Evolutionary conservation across 805 yeast species (phyloP).

Genomic region (Maudiozyma turicensis): DNA sequence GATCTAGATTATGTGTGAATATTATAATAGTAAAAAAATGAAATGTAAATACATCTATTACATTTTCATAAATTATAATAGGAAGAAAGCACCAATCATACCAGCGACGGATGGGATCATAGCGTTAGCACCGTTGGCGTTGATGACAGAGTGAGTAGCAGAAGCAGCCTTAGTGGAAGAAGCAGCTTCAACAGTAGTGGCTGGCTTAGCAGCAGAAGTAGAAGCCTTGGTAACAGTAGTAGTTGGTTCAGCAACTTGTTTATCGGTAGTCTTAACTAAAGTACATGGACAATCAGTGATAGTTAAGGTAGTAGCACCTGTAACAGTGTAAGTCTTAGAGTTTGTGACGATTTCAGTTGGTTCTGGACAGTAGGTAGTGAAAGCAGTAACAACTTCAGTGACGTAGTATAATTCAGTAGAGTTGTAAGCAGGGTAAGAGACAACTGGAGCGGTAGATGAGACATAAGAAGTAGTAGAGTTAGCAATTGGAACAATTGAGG

Average conservation of each 20-base stretch:
- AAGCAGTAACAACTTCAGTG: slow-evolving; percentile 48
- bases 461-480: not conserved
- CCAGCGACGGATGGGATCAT: slow-evolving; percentile 6
- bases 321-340: slow-evolving; percentile 62
- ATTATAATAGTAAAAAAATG: not conserved
- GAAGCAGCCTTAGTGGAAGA: slow-evolving; percentile 1
- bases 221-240: slow-evolving; percentile 1
- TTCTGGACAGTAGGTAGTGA: slow-evolving; percentile 76
- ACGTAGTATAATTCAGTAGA: slow-evolving; percentile 8
- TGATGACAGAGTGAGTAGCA: slow-evolving; percentile 2
- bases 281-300: slow-evolving; percentile 86
- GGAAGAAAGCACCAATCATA: slow-evolving; percentile 8
- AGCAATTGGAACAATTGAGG: not conserved
- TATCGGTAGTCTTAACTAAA: slow-evolving; percentile 19
- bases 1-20: not conserved
- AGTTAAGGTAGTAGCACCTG: slow-evolving; percentile 73
- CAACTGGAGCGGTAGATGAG: not conserved
- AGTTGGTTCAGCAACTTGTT: not conserved
- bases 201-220: not conserved
- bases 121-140: slow-evolving; percentile 4
- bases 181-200: slow-evolving; percentile 8
- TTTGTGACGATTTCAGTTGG: slow-evolving; percentile 59
- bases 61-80: slow-evolving; percentile 3
- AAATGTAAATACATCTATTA: not conserved
- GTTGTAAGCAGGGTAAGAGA: not conserved